phyloP scores from a whole-genome alignment of 2,329 filamentous ascomycete species.

The Aspergillus arachidicola region DNA sequence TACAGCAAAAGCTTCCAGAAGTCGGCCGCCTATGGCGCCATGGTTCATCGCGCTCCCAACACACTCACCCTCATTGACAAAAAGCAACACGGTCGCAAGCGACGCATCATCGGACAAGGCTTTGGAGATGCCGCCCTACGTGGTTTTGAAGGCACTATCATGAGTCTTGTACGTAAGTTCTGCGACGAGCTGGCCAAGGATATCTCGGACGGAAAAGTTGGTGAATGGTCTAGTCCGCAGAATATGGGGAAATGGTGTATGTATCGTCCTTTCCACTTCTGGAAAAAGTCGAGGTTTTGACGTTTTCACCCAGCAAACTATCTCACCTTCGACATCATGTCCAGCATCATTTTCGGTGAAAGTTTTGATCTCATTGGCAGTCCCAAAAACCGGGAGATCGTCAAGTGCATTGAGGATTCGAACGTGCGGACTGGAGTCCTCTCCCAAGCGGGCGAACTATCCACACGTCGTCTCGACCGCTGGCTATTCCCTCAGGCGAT shows the following conservation, averaged over 20 bases:
- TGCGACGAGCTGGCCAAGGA: conserved; percentile 5
- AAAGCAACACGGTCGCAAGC: conserved; percentile 20
- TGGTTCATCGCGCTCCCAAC: conserved; percentile 39
- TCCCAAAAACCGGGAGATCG: conserved; percentile 14
- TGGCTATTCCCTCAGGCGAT: conserved; percentile 22
- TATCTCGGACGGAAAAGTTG: conserved; percentile 13
- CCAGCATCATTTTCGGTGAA: conserved; percentile 31
- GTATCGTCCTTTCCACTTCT: background rate
- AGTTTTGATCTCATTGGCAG: conserved; percentile 14
- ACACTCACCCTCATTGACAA: conserved; percentile 24
- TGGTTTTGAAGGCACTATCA: conserved; percentile 18
- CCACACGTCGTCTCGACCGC: conserved; percentile 15
- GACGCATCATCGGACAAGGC: conserved; percentile 21
- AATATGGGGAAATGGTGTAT: conserved; percentile 50
- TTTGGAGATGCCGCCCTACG: conserved; percentile 27
- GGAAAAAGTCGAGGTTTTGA: background rate
- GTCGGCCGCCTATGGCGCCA: conserved; percentile 52
- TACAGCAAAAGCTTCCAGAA: conserved; percentile 53
- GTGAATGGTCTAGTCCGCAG: conserved; percentile 44
- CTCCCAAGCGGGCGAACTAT: conserved; percentile 11
- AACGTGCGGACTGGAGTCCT: conserved; percentile 20
- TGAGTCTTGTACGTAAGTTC: conserved; percentile 15
- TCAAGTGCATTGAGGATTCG: conserved; percentile 20
- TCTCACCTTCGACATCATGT: conserved; percentile 55
- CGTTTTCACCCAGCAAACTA: conserved; percentile 31